A percentile compares a stretch with the other conserved stretches of the same genome.
Evolutionary conservation across 495 filamentous ascomycete species (phyloP).

Genomic region (Clohesyomyces aquaticus): DNA sequence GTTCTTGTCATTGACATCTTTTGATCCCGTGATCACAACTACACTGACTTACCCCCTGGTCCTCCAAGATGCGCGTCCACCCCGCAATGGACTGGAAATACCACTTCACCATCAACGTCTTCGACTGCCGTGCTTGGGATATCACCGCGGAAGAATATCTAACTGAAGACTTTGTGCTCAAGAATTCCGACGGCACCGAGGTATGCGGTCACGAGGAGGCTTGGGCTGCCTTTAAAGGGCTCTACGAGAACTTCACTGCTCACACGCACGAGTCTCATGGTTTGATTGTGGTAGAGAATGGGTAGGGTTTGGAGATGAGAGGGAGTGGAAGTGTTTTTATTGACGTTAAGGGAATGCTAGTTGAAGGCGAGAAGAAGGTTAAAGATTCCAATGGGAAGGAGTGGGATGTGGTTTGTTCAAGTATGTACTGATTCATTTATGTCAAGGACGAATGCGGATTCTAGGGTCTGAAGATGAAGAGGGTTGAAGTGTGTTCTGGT

Average conservation of each 20-base stretch:
- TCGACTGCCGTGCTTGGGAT: conserved; percentile 2
- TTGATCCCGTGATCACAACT: too few species aligned
- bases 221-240: background rate
- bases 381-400: background rate
- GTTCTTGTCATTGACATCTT: too few species aligned
- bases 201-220: background rate
- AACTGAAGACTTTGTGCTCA: background rate
- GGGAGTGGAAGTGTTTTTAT: background rate
- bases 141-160: background rate
- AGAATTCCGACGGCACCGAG: background rate
- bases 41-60: conserved; percentile 4
- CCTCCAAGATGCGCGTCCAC: conserved; percentile 6
- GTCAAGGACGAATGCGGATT: background rate
- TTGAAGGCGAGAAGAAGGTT: background rate
- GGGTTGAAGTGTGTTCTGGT: background rate
- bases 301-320: background rate
- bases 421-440: background rate
- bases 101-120: conserved; percentile 11
- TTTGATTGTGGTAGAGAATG: background rate
- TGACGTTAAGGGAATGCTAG: background rate
- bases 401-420: background rate
- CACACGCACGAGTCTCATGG: background rate
- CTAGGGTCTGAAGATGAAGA: background rate
- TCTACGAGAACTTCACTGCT: background rate
- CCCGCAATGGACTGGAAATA: conserved; percentile 21